These are phyloP conservation scores for Pyrenopolyporus hunteri DNA, from an alignment of 495 filamentous ascomycete species.

Conservation along the genomic window DNA sequence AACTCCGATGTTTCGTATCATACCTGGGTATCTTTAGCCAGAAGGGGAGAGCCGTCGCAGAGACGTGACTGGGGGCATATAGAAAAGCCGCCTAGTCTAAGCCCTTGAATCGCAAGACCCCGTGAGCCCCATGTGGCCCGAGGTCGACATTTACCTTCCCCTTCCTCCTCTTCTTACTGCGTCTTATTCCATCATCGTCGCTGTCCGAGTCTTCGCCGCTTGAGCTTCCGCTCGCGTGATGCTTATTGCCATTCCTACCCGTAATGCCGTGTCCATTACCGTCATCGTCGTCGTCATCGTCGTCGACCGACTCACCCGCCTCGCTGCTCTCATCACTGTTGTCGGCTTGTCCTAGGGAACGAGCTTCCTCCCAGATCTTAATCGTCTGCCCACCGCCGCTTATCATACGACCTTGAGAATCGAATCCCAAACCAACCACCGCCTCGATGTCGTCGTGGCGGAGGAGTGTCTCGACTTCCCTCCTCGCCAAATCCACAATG, in stretches of 20 bases:
- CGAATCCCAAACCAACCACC: conserved; percentile 78
- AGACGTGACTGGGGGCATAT: background rate
- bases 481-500: conserved; percentile 50
- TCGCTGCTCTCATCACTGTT: conserved; percentile 44
- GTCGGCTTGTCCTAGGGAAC: conserved; percentile 44
- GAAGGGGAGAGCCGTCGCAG: conserved; percentile 6
- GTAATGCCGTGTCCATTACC: conserved; percentile 16
- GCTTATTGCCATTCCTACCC: conserved; percentile 46
- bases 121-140: conserved; percentile 56
- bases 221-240: conserved; percentile 54
- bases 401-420: conserved; percentile 82
- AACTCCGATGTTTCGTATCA: background rate
- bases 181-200: conserved; percentile 38
- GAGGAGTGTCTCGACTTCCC: conserved; percentile 56
- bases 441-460: conserved; percentile 85
- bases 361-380: conserved; percentile 80
- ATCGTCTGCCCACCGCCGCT: conserved; percentile 81
- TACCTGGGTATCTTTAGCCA: conserved; percentile 40
- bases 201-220: conserved; percentile 39
- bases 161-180: conserved; percentile 51
- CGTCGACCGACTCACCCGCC: conserved; percentile 37
- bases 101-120: conserved; percentile 68
- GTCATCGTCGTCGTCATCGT: conserved; percentile 48
- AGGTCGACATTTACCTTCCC: conserved; percentile 58
- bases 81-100: conserved; percentile 56